Conservation (phyloP, 257 asterid species). For the Cynanchum wilfordii region DNA sequence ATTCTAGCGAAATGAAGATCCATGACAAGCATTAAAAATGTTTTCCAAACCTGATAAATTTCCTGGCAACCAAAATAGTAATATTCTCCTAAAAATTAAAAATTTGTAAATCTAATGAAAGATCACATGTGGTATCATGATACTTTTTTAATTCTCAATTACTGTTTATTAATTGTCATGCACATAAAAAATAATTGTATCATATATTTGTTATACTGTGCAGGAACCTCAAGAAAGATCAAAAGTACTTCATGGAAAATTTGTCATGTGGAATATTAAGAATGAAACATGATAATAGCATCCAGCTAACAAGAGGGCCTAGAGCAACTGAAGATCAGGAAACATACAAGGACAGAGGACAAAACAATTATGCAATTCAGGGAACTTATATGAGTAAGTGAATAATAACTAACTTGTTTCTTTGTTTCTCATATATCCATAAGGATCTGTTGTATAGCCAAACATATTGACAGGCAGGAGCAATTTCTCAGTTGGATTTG, state of each 20-base stretch:
- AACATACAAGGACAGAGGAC: not conserved
- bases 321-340: conserved; percentile 18
- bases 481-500: not conserved
- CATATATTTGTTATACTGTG: not conserved
- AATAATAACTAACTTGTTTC: not conserved
- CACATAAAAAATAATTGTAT: not conserved
- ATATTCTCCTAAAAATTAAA: not conserved
- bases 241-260: conserved; percentile 34
- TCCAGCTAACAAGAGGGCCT: conserved; percentile 29
- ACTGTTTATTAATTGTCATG: not conserved
- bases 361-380: not conserved
- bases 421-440: not conserved
- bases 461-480: not conserved
- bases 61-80: not conserved
- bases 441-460: not conserved
- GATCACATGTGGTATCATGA: no score
- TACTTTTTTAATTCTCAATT: no score
- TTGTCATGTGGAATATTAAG: conserved; percentile 41
- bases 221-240: conserved; percentile 41
- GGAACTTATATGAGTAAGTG: conserved; percentile 24
- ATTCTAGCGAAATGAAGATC: not conserved
- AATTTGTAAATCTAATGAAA: not conserved
- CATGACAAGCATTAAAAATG: not conserved
- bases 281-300: conserved; percentile 28
- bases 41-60: not conserved